Conservation (phyloP, 176 grass and related monocot genomes). For the Panicum miliaceum region DNA sequence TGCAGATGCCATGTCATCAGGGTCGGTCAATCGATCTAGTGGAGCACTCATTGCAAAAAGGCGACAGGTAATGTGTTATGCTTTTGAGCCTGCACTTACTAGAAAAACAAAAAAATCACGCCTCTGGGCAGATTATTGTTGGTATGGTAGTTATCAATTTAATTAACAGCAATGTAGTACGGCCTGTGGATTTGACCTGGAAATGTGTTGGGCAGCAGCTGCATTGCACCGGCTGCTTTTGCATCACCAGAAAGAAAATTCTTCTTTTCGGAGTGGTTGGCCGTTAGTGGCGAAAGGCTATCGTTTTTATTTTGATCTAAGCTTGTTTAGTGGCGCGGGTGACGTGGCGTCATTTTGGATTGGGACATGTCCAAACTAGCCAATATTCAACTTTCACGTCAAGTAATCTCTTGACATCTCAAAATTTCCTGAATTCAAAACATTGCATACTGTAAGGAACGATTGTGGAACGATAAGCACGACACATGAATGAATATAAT, state of each 20-base stretch:
- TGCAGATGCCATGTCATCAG: background rate
- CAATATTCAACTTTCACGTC: background rate
- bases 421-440: background rate
- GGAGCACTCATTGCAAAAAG: conserved; percentile 6
- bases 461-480: no score
- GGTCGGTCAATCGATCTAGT: conserved; percentile 1
- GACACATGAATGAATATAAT: no score
- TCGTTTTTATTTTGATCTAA: conserved; percentile 35
- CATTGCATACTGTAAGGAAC: no score
- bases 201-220: background rate
- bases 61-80: background rate
- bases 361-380: background rate
- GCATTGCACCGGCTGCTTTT: conserved; percentile 30
- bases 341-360: conserved; percentile 12
- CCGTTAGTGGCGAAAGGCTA: conserved; percentile 31
- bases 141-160: background rate
- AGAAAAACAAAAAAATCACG: background rate
- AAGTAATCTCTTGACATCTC: background rate
- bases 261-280: conserved; percentile 37
- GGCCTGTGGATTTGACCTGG: conserved; percentile 18
- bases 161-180: background rate
- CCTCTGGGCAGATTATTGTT: background rate
- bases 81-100: background rate
- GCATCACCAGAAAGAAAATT: conserved; percentile 30
- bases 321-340: conserved; percentile 23